These are phyloP conservation scores for Gaertneriomyces semiglobifer DNA, from an alignment of 192 early-diverging fungal species.

Conservation along the genomic window DNA sequence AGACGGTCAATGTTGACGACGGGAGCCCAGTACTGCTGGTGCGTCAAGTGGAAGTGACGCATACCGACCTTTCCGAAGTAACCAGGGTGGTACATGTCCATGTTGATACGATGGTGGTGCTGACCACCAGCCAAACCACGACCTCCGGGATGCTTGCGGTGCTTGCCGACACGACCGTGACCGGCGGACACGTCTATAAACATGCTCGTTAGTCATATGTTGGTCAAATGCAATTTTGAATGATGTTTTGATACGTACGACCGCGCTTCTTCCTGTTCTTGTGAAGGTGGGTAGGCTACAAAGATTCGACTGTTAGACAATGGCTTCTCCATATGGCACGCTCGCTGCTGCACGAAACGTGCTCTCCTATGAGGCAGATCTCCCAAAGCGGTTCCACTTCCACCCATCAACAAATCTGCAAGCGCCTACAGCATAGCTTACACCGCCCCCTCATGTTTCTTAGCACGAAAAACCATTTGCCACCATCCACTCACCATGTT, in stretches of 20 bases:
- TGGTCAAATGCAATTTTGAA: background rate
- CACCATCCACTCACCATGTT: no score
- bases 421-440: no score
- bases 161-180: slow-evolving; percentile 99
- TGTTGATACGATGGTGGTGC: slow-evolving; percentile 99
- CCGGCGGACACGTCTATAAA: slow-evolving; percentile 89
- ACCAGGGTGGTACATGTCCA: slow-evolving; percentile 99
- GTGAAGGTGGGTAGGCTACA: slow-evolving; percentile 72
- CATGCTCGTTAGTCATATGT: background rate
- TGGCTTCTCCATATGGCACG: no score
- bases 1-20: slow-evolving; percentile 92
- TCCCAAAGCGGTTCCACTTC: no score
- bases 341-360: no score
- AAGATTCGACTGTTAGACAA: background rate
- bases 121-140: slow-evolving; percentile 99
- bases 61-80: slow-evolving; percentile 99
- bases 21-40: slow-evolving; percentile 80
- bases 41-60: slow-evolving; percentile 97
- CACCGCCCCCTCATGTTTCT: no score
- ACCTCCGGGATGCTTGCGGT: slow-evolving; percentile 99
- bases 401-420: no score
- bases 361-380: no score
- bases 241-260: slow-evolving; percentile 45
- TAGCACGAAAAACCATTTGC: no score
- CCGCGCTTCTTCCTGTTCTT: slow-evolving; percentile 96